phyloP scores from a whole-genome alignment of 2,329 filamentous ascomycete species.

The Arthrobotrys sphaeroides region DNA sequence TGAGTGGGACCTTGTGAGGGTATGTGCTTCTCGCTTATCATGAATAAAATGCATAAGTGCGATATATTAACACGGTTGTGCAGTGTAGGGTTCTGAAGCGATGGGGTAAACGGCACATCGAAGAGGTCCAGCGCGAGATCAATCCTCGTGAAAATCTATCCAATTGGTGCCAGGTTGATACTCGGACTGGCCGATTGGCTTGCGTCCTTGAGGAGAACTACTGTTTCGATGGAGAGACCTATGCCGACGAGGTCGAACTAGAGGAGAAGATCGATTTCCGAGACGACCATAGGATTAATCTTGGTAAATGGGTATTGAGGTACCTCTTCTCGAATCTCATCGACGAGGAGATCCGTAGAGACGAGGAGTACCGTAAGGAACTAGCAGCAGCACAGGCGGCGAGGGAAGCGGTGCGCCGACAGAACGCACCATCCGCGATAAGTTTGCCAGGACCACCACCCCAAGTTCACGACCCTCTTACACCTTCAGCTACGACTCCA shows the following conservation, averaged over 20 bases:
- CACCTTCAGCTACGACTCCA: constrained; percentile 67
- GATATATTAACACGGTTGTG: constrained; percentile 24
- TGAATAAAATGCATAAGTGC: constrained; percentile 49
- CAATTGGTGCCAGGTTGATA: constrained; percentile 96
- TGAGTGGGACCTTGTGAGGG: constrained; percentile 90
- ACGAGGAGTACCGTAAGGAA: constrained; percentile 75
- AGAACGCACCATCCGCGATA: constrained; percentile 71
- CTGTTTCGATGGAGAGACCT: constrained; percentile 97
- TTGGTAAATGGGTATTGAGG: constrained; percentile 94
- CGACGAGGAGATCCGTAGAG: constrained; percentile 86
- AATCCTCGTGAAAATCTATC: constrained; percentile 90
- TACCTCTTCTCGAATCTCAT: constrained; percentile 91
- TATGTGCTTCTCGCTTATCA: constrained; percentile 61
- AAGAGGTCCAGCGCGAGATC: constrained; percentile 86
- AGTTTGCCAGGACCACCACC: constrained; percentile 64
- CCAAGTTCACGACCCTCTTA: constrained; percentile 55
- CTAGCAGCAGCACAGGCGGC: constrained; percentile 73
- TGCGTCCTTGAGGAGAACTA: constrained; percentile 93
- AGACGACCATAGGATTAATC: constrained; percentile 96
- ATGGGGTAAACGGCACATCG: constrained; percentile 93
- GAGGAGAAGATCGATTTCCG: constrained; percentile 80
- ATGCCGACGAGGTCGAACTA: constrained; percentile 85
- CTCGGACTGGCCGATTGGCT: constrained; percentile 87
- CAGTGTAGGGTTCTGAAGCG: constrained; percentile 86
- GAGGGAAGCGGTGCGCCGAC: constrained; percentile 67